These are phyloP conservation scores for Cardiospermum halicacabum DNA, from an alignment of 345 rosid genomes.

Conservation along the genomic window DNA sequence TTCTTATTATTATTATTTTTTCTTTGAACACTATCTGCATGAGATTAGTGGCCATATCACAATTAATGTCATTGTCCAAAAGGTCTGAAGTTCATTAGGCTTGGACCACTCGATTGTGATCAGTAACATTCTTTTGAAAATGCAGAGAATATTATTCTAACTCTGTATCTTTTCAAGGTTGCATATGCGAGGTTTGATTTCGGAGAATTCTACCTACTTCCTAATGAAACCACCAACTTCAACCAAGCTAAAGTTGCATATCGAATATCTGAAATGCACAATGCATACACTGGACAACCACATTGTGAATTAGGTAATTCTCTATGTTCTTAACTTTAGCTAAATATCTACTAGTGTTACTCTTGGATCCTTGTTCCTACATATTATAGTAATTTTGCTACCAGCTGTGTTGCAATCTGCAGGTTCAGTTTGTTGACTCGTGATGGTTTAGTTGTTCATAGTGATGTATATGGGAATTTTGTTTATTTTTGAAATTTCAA, in stretches of 20 bases:
- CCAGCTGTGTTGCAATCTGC: not conserved
- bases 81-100: not conserved
- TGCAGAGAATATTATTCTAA: not conserved
- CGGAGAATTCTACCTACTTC: slow-evolving; percentile 24
- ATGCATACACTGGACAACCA: not conserved
- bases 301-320: slow-evolving; percentile 17
- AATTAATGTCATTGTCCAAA: not conserved
- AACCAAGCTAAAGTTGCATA: slow-evolving; percentile 25
- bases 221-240: slow-evolving; percentile 13
- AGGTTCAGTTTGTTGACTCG: not conserved
- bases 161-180: slow-evolving; percentile 16
- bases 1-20: too few species aligned
- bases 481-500: not conserved
- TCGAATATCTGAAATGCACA: slow-evolving; percentile 4
- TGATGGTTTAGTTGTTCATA: not conserved
- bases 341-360: not conserved
- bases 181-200: slow-evolving; percentile 18
- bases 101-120: not conserved
- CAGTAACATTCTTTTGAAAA: not conserved
- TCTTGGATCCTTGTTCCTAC: not conserved
- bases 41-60: not conserved
- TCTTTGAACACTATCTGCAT: not conserved
- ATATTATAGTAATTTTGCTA: not conserved
- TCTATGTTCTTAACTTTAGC: not conserved
- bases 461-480: not conserved